phyloP scores from a whole-genome alignment of 495 filamentous ascomycete species.

The Hypoxylon lienhwacheense region DNA sequence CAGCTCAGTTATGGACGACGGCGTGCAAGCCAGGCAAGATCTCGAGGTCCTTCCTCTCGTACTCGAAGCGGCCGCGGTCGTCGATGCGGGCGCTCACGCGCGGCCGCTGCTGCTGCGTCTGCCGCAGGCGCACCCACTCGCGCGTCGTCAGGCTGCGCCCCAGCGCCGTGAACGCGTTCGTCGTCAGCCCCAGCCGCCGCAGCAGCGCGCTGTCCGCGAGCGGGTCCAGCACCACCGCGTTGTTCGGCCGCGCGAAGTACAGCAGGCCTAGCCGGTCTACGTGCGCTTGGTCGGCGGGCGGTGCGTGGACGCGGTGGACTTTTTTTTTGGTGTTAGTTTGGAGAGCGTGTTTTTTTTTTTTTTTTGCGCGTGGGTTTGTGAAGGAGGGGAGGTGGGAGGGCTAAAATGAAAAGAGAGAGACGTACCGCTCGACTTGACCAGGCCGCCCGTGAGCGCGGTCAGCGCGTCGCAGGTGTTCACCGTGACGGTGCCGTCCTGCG shows the following conservation, averaged over 20 bases:
- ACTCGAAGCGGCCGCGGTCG: slow-evolving; percentile 36
- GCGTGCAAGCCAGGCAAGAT: slow-evolving; percentile 53
- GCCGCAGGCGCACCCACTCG: slow-evolving; percentile 43
- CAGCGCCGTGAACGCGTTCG: slow-evolving; percentile 39
- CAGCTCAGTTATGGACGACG: slow-evolving; percentile 47
- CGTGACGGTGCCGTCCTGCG: slow-evolving; percentile 55
- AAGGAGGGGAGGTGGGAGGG: too few species aligned
- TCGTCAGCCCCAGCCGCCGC: slow-evolving; percentile 44
- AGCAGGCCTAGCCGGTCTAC: slow-evolving; percentile 55
- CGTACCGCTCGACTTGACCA: slow-evolving; percentile 56
- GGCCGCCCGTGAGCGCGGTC: slow-evolving; percentile 50
- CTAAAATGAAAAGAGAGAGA: too few species aligned
- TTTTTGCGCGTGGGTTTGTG: too few species aligned
- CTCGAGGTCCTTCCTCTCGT: slow-evolving; percentile 49
- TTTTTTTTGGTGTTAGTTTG: too few species aligned
- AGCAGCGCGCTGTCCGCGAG: slow-evolving; percentile 50
- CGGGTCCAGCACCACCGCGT: slow-evolving; percentile 50
- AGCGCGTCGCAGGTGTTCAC: slow-evolving; percentile 57
- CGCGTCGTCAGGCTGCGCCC: slow-evolving; percentile 41
- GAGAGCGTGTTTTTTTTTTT: too few species aligned
- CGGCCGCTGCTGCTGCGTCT: slow-evolving; percentile 48
- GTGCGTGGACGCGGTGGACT: slow-evolving; percentile 56
- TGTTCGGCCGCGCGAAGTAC: slow-evolving; percentile 49
- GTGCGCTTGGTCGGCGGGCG: slow-evolving; percentile 54
- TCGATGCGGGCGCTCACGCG: slow-evolving; percentile 47